Percentiles rank a stretch among this genome's conserved stretches.
These are phyloP conservation scores for Ophiostoma pallidulum DNA, from an alignment of 2,329 filamentous ascomycete genomes.

Conservation along the genomic window DNA sequence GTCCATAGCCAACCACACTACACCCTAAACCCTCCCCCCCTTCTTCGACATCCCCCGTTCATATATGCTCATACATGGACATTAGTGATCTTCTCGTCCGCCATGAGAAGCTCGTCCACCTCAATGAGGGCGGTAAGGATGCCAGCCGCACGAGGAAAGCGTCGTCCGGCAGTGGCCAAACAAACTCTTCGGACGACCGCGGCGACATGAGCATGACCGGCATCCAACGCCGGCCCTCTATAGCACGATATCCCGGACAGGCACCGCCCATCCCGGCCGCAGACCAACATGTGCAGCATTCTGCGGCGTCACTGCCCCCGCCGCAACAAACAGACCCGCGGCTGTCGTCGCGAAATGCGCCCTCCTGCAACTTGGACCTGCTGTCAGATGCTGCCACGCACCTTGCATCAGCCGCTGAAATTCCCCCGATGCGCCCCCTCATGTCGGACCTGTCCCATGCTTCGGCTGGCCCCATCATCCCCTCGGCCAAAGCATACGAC, in stretches of 20 bases:
- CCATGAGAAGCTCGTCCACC: slow-evolving; percentile 55
- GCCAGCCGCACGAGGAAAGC: slow-evolving; percentile 40
- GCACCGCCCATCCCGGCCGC: not conserved
- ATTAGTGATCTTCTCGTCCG: slow-evolving; percentile 55
- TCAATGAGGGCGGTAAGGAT: slow-evolving; percentile 51
- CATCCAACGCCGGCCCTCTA: slow-evolving; percentile 27
- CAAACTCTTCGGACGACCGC: slow-evolving; percentile 36
- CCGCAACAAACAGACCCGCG: slow-evolving; percentile 36
- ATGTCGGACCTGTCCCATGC: slow-evolving; percentile 36
- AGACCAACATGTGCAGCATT: not conserved
- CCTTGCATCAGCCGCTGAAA: slow-evolving; percentile 43
- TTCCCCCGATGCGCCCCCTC: slow-evolving; percentile 42
- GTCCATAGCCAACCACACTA: no score
- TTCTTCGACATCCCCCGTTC: no score
- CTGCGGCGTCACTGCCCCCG: slow-evolving; percentile 10
- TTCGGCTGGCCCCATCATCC: slow-evolving; percentile 28
- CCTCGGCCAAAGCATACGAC: slow-evolving; percentile 40
- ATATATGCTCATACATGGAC: slow-evolving; percentile 46
- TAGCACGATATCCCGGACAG: slow-evolving; percentile 17
- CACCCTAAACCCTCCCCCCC: no score
- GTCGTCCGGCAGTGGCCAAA: slow-evolving; percentile 37
- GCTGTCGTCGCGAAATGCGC: slow-evolving; percentile 32
- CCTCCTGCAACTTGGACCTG: slow-evolving; percentile 48
- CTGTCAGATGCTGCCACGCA: slow-evolving; percentile 49
- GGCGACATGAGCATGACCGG: slow-evolving; percentile 37